Percentiles rank a stretch among this genome's conserved stretches.
phyloP scores from a whole-genome alignment of 345 rosid genomes.

The Heritiera littoralis region DNA sequence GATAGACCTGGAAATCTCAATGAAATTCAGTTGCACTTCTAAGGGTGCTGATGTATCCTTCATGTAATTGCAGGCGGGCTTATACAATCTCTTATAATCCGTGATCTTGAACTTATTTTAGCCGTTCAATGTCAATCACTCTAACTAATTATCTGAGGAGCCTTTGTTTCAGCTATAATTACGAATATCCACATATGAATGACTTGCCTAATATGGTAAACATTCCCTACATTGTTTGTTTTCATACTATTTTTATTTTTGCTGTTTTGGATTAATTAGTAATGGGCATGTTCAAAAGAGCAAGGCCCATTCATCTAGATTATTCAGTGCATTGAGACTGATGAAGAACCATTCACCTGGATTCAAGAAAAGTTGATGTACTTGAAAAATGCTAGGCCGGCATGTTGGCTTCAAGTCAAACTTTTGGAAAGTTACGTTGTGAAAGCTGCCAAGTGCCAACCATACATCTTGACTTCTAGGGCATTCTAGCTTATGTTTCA shows the following conservation, averaged over 20 bases:
- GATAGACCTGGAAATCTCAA: constrained; percentile 25
- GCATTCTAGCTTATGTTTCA: background rate
- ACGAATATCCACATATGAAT: constrained; percentile 25
- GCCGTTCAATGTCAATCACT: background rate
- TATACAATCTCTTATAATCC: background rate
- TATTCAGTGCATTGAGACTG: background rate
- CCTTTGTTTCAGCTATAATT: constrained; percentile 19
- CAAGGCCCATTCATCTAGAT: background rate
- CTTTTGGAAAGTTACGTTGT: constrained; percentile 3
- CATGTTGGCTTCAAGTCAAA: constrained; percentile 15
- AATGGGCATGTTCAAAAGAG: background rate
- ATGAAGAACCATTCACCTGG: background rate
- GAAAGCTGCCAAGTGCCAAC: constrained; percentile 32
- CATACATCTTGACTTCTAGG: constrained; percentile 18
- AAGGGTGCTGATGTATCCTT: background rate
- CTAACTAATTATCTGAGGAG: background rate
- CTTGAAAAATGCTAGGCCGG: background rate
- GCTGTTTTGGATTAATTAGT: background rate
- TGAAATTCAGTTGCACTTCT: background rate
- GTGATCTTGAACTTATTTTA: background rate
- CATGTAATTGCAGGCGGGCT: background rate
- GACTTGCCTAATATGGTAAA: no score
- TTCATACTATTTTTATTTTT: background rate
- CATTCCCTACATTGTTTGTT: background rate
- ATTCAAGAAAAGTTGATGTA: background rate